Conservation (phyloP, 495 filamentous ascomycete species). For the Penicillium paradoxum region DNA sequence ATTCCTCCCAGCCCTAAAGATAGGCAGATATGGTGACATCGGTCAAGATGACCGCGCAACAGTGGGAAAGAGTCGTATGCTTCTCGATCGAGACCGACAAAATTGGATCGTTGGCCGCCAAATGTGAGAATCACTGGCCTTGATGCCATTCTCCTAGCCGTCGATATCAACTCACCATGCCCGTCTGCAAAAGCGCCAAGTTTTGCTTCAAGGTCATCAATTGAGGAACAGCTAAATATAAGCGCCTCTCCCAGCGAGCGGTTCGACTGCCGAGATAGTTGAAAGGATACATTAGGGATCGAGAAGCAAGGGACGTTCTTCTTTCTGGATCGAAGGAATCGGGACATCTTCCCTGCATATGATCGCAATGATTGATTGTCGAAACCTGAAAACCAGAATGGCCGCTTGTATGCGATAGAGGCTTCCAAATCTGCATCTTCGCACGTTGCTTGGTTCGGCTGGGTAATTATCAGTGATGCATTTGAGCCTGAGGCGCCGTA, state of each 20-base stretch:
- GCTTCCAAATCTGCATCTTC: not conserved
- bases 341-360: not conserved
- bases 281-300: not conserved
- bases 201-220: not conserved
- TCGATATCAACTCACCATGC: not conserved
- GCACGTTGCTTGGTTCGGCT: not conserved
- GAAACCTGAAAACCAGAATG: not conserved
- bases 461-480: conserved; percentile 30
- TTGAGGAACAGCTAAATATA: not conserved
- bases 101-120: not conserved
- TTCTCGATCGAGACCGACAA: not conserved
- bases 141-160: not conserved
- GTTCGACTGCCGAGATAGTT: not conserved
- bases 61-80: not conserved
- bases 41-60: not conserved
- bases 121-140: not conserved
- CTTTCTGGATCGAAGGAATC: not conserved
- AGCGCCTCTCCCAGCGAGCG: not conserved
- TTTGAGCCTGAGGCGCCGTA: conserved; percentile 46
- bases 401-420: not conserved
- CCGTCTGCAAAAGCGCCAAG: not conserved
- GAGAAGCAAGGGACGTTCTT: not conserved
- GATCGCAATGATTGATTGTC: not conserved
- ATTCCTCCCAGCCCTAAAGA: not conserved
- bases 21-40: not conserved